phyloP scores from a whole-genome alignment of 192 early-diverging fungal genomes.

The Chytriomyces confervae region DNA sequence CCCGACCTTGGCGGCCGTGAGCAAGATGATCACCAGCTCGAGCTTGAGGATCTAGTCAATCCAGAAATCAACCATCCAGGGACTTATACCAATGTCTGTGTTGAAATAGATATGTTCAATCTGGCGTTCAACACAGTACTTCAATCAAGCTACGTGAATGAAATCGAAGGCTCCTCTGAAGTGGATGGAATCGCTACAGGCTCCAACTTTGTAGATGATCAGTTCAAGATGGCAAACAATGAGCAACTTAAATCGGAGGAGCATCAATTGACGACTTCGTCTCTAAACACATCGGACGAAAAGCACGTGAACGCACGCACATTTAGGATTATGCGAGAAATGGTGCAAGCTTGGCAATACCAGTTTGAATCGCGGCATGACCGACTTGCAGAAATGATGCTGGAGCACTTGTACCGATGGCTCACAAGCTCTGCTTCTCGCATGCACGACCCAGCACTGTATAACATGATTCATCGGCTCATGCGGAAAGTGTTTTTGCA shows the following conservation, averaged over 20 bases:
- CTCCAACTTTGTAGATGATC: constrained; percentile 65
- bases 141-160: constrained; percentile 76
- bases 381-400: constrained; percentile 58
- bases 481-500: constrained; percentile 92
- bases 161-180: constrained; percentile 67
- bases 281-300: constrained; percentile 46
- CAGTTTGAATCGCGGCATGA: constrained; percentile 69
- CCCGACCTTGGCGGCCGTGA: constrained; percentile 91
- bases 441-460: constrained; percentile 86
- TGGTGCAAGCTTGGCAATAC: constrained; percentile 82
- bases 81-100: constrained; percentile 78
- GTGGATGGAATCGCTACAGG: constrained; percentile 15
- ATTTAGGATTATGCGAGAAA: constrained; percentile 75
- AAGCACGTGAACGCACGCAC: constrained; percentile 53
- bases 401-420: constrained; percentile 90
- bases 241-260: constrained; percentile 25
- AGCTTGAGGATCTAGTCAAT: constrained; percentile 60
- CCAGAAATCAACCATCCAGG: constrained; percentile 81
- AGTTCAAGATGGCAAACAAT: constrained; percentile 40
- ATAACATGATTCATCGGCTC: constrained; percentile 76
- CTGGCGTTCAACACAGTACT: constrained; percentile 85
- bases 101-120: constrained; percentile 81
- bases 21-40: constrained; percentile 73
- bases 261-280: constrained; percentile 34
- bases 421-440: constrained; percentile 70